phyloP scores from a whole-genome alignment of 1,139 yeast genomes.

The Sugiyamaella japonica region DNA sequence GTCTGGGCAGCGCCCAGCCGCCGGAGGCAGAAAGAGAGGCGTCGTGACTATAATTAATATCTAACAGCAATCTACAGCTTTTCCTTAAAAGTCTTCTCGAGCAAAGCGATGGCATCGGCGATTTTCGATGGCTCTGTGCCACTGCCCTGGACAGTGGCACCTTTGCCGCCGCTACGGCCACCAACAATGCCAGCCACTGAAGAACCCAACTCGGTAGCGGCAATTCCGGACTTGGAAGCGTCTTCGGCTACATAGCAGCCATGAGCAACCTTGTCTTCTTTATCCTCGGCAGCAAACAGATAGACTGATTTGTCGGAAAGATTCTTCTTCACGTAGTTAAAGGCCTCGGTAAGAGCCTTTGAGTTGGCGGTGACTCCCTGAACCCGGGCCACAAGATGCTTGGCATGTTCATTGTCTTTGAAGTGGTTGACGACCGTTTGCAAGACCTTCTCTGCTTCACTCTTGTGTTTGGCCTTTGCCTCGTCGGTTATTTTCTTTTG shows the following conservation, averaged over 20 bases:
- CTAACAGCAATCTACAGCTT: slow-evolving; percentile 19
- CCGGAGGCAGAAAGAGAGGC: no score
- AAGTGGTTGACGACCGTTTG: slow-evolving; percentile 79
- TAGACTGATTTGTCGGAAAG: slow-evolving; percentile 76
- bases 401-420: slow-evolving; percentile 47
- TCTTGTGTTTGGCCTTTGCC: slow-evolving; percentile 81
- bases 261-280: slow-evolving; percentile 80
- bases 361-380: slow-evolving; percentile 74
- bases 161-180: slow-evolving; percentile 99
- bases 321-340: slow-evolving; percentile 78
- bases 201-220: slow-evolving; percentile 73
- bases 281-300: slow-evolving; percentile 69
- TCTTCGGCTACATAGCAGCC: slow-evolving; percentile 84
- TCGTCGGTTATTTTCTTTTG: slow-evolving; percentile 90
- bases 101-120: slow-evolving; percentile 68
- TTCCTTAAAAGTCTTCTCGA: slow-evolving; percentile 51
- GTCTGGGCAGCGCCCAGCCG: no score
- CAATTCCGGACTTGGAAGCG: slow-evolving; percentile 68
- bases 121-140: slow-evolving; percentile 79
- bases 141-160: slow-evolving; percentile 94
- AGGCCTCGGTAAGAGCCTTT: slow-evolving; percentile 91
- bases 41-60: not conserved
- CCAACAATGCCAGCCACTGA: slow-evolving; percentile 75
- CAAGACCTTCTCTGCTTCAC: slow-evolving; percentile 76
- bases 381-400: slow-evolving; percentile 65